Percentiles rank a stretch among this genome's conserved stretches.
Evolutionary conservation across 768 basidiomycete species (phyloP).

Genomic region (Tulasnella sp.): DNA sequence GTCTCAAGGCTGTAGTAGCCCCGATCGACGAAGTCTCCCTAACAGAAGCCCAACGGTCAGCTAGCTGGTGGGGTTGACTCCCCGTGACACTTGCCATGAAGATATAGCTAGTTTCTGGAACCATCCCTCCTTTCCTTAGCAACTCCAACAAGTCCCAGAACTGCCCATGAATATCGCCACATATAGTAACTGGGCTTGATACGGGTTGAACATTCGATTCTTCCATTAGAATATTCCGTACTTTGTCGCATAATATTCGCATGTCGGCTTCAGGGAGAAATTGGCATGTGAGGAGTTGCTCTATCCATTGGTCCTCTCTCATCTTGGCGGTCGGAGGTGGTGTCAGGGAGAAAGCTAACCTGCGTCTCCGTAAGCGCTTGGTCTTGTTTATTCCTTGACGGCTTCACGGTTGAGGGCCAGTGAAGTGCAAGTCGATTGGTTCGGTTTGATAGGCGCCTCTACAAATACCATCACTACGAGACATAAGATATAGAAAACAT

Average conservation of each 20-base stretch:
- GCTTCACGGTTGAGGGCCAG: too few relatives aligned
- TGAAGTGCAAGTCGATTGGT: too few relatives aligned
- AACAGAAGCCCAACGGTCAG: not conserved
- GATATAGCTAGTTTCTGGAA: conserved; percentile 89
- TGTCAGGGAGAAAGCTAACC: not conserved
- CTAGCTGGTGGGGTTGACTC: not conserved
- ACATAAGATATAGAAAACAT: not conserved
- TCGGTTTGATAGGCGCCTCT: not conserved
- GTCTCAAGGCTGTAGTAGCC: conserved; percentile 97
- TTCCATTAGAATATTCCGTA: conserved; percentile 42
- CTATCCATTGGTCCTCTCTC: conserved; percentile 28
- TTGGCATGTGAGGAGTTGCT: conserved; percentile 41
- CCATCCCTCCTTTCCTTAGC: conserved; percentile 75
- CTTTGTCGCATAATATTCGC: conserved; percentile 40
- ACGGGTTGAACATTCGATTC: conserved; percentile 46
- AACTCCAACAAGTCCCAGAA: conserved; percentile 64
- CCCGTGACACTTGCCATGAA: conserved; percentile 58
- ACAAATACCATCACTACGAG: not conserved
- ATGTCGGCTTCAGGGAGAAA: conserved; percentile 43
- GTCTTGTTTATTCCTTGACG: not conserved
- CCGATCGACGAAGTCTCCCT: conserved; percentile 98
- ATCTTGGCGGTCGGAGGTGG: conserved; percentile 9
- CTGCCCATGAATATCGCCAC: conserved; percentile 47
- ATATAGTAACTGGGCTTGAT: conserved; percentile 44
- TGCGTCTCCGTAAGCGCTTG: not conserved